Percentiles rank a stretch among this genome's conserved stretches.
Conservation (phyloP, 2,329 filamentous ascomycete genomes). For the Aspergillus brasiliensis region DNA sequence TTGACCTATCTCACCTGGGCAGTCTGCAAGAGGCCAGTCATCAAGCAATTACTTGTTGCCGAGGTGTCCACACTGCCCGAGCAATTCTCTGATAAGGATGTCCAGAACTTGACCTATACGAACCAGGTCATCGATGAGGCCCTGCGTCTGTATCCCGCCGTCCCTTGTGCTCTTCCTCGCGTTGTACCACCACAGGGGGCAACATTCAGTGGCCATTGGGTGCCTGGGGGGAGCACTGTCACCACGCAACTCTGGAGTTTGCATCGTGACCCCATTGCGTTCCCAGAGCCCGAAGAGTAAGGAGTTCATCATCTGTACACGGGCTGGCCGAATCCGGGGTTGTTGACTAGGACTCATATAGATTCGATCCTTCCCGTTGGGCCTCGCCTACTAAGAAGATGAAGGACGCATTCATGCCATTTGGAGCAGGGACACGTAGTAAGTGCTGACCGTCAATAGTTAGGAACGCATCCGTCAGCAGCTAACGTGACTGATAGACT, state of each 20-base stretch:
- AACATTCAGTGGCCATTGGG: conserved; percentile 39
- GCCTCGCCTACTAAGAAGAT: conserved; percentile 36
- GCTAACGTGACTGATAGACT: conserved; percentile 44
- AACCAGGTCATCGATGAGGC: conserved; percentile 63
- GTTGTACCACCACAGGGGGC: conserved; percentile 51
- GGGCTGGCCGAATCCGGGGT: conserved; percentile 19
- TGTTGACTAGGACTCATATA: conserved; percentile 41
- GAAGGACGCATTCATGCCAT: conserved; percentile 65
- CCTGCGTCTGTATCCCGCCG: conserved; percentile 58
- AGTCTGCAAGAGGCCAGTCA: conserved; percentile 20
- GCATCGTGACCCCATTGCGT: conserved; percentile 56
- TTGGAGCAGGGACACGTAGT: conserved; percentile 66
- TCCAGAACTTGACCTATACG: conserved; percentile 57
- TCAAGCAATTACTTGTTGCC: conserved; percentile 21
- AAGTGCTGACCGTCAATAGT: conserved; percentile 11
- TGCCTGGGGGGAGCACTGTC: conserved; percentile 57
- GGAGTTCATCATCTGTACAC: conserved; percentile 31
- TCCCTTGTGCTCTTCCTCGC: conserved; percentile 59
- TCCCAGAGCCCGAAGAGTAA: conserved; percentile 53
- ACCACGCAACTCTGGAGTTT: conserved; percentile 58
- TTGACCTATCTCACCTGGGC: conserved; percentile 48
- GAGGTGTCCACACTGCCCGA: conserved; percentile 20
- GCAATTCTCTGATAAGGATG: conserved; percentile 33
- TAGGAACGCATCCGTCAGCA: background rate
- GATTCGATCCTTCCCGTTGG: conserved; percentile 33